Base-by-base conservation (phyloP, 805 yeast genomes). In the Hanseniaspora singularis region DNA sequence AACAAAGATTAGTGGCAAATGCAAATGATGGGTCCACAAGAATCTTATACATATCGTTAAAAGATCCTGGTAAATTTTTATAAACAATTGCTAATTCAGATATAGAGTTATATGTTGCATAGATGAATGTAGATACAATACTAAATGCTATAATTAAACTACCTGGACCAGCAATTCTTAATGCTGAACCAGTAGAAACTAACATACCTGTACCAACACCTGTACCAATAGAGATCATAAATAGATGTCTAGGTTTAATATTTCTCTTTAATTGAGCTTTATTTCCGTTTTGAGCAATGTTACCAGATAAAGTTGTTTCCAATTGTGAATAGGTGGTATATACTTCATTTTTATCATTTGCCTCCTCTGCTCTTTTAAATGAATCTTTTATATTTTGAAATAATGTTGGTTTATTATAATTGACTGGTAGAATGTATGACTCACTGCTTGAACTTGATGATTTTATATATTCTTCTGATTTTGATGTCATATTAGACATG, bases 171-270 rank as follows among this genome's bases (percentile, higher is more conserved):
- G 71, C 73, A 22, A 58, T 51, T 22, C 58, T 56, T 33, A 72
- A 54, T 4, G 73, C 68, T 51, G 68, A 60, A 52, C 77, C 81
- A 41, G 72, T 65, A 54, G 80, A 81, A 43, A 76, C 76, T 52
- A 72, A 64, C 43, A 78, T 64, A 55, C 84, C 85, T 5, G 92
- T 79, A 57, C 95, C 95, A 50, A 84, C 79, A 43, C 89, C 80
- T 46, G 92, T 87, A 49, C 92, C 92, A 43, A 85, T 68, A 38
- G 92, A 85, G 61, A 84, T 79, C 76, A 82, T 74, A 51, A 76
- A 73, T 51, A 79, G 71, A 53, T 80, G 87, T 33, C 73, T 58
- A 12, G 63, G 52, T 32, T 58, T 58, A 18, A 60, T 58, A 15
- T 56, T 54, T 43, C 55, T 54, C 51, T 61, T 62, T 44, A 71